Evolutionary conservation across 208 protist genomes (phyloP).

Genomic region (Willaertia magna): DNA sequence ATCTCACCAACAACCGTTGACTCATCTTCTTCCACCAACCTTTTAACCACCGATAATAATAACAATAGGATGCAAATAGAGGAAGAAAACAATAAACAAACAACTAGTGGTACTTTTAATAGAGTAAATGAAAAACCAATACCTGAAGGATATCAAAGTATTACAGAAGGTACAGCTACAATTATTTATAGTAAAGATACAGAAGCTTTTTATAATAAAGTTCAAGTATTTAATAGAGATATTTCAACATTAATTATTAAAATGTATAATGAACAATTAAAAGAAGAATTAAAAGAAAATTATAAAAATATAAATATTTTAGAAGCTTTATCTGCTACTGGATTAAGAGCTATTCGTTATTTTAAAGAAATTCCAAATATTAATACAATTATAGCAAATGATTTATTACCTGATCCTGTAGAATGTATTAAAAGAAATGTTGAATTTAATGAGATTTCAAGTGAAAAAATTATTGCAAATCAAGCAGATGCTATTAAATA

Average conservation of each 20-base stretch:
- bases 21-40: neutral
- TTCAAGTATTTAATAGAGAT: conserved; percentile 94
- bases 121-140: neutral
- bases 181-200: neutral
- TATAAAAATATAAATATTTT: conserved; percentile 73
- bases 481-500: conserved; percentile 65
- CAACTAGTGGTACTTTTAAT: neutral
- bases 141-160: neutral
- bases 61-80: no score
- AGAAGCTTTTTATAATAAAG: conserved; percentile 91
- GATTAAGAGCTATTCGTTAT: conserved; percentile 91
- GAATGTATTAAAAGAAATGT: conserved; percentile 84
- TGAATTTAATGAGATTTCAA: conserved; percentile 73
- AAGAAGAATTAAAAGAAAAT: conserved; percentile 16
- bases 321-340: conserved; percentile 92
- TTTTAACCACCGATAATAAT: neutral
- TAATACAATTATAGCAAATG: conserved; percentile 93
- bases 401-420: conserved; percentile 84
- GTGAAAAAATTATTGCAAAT: conserved; percentile 57
- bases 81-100: no score
- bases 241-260: conserved; percentile 80
- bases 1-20: neutral
- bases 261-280: conserved; percentile 47
- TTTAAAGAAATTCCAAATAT: conserved; percentile 85
- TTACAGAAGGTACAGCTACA: neutral